Percentiles rank a stretch among this genome's conserved stretches.
phyloP scores from a whole-genome alignment of 306 rosid species.

The Prunus armeniaca region DNA sequence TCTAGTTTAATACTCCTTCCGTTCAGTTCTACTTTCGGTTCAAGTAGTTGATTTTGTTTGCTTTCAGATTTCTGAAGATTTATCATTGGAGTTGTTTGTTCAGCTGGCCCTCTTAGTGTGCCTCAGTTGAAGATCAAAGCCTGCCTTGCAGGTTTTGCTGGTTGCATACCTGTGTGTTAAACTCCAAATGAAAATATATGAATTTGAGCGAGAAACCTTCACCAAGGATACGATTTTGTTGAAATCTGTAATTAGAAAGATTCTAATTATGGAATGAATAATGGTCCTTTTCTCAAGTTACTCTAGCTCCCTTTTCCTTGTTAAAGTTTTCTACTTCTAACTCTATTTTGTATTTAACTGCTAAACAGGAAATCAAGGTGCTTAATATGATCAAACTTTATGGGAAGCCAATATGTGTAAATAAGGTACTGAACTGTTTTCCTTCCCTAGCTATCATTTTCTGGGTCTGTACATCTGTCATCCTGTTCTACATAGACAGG shows the following conservation, averaged over 20 bases:
- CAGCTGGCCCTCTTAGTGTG: too few relatives aligned
- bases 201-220: constrained; percentile 52
- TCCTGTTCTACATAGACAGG: too few relatives aligned
- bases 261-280: constrained; percentile 51
- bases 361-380: constrained; percentile 81
- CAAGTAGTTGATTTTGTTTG: too few relatives aligned
- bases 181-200: not conserved
- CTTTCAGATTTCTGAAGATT: too few relatives aligned
- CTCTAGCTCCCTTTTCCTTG: not conserved
- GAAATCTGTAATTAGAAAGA: constrained; percentile 80
- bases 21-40: not conserved
- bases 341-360: not conserved
- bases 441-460: not conserved
- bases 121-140: not conserved
- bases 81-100: too few relatives aligned
- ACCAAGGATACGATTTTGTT: constrained; percentile 86
- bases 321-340: not conserved
- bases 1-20: not conserved
- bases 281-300: not conserved
- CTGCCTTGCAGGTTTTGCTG: not conserved
- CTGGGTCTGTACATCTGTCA: too few relatives aligned
- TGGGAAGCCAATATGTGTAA: constrained; percentile 92
- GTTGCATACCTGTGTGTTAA: not conserved
- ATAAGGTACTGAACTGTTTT: constrained; percentile 50
- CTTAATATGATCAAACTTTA: constrained; percentile 89